Base-by-base conservation (phyloP, 2,329 filamentous ascomycete species). In the Cyclaneusma minus region DNA sequence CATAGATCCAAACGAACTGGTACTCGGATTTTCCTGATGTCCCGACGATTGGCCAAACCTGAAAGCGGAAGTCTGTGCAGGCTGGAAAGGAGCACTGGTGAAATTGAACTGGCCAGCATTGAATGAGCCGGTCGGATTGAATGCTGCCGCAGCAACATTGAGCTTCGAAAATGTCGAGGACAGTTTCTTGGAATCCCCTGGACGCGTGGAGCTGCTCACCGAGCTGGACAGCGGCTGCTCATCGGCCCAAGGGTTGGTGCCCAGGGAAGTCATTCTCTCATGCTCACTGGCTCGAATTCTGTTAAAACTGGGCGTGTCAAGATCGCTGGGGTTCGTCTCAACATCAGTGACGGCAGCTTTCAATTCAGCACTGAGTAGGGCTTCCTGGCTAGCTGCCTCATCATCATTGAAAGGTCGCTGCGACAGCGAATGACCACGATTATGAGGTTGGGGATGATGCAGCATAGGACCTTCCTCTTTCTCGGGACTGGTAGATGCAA, bases 131-230 rank as follows among this genome's bases (percentile, higher is more conserved):
- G 52, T 48, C 3, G 65, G 66, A 28, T 72, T 64, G 50, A 83
- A 83, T 40, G 83, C 40, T 37, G 84, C 79, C 0, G 87, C 87
- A 35, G 77, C 70, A 16, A 91, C 84, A 41, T 95, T 95, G 39
- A 95, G 65, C 38, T 75, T 85, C 1, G 83, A 82, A 22, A 74
- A 51, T 1, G 71, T n/a, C n/a, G n/a, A n/a, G 10, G 62, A 85
- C 3, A 72, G 60, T 40, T 77, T 81, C 44, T 73, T 76, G 11
- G 60, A 63, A 42, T 84, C 78, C 35, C 64, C 67, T 7, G 59
- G 53, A 10, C 51, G 55, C 22, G 56, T 29, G 53, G 16, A 54
- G 45, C 13, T 49, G 41, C 14, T 47, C 39, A 14, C 46, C 42
- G 37, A 49, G 51, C 22, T 48, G 47, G 14, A 52, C 41, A 21